Conservation (phyloP, 768 basidiomycete species). For the Leccinum variicolor region DNA sequence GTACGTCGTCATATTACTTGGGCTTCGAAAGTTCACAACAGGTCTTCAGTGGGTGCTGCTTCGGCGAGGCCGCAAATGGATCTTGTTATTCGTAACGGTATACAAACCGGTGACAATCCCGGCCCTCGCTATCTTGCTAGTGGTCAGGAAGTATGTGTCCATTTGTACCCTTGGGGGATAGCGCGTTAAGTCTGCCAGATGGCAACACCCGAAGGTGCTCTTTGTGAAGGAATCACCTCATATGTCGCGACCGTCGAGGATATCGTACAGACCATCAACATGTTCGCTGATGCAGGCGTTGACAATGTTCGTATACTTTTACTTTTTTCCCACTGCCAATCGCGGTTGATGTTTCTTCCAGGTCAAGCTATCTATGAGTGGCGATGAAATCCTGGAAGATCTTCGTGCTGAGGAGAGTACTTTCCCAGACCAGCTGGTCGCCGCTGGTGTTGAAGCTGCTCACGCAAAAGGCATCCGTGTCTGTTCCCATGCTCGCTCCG, state of each 20-base stretch:
- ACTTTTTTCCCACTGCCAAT: background rate
- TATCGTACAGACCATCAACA: slow-evolving; percentile 22
- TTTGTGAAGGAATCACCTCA: slow-evolving; percentile 32
- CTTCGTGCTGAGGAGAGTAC: slow-evolving; percentile 35
- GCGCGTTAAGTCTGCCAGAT: slow-evolving; percentile 13
- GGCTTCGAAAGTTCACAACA: background rate
- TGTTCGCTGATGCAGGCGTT: slow-evolving; percentile 23
- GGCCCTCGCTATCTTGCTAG: slow-evolving; percentile 36
- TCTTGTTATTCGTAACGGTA: slow-evolving; percentile 32
- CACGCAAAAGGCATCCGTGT: slow-evolving; percentile 35
- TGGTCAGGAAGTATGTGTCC: slow-evolving; percentile 30
- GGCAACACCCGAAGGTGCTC: slow-evolving; percentile 31
- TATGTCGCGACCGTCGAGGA: slow-evolving; percentile 31
- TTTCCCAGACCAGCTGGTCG: slow-evolving; percentile 33
- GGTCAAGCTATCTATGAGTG: slow-evolving; percentile 36
- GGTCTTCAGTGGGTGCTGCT: slow-evolving; percentile 31
- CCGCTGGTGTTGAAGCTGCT: slow-evolving; percentile 34
- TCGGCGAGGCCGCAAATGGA: slow-evolving; percentile 34
- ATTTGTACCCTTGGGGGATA: background rate
- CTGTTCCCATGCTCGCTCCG: slow-evolving; percentile 37
- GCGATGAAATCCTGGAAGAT: slow-evolving; percentile 34
- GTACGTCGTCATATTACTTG: slow-evolving; percentile 7
- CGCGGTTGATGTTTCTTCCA: slow-evolving; percentile 3
- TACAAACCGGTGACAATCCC: slow-evolving; percentile 32
- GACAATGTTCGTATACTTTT: slow-evolving; percentile 13